Percentiles rank a stretch among this genome's conserved stretches.
phyloP scores from a whole-genome alignment of 768 basidiomycete genomes.

The Pholiota conissans region DNA sequence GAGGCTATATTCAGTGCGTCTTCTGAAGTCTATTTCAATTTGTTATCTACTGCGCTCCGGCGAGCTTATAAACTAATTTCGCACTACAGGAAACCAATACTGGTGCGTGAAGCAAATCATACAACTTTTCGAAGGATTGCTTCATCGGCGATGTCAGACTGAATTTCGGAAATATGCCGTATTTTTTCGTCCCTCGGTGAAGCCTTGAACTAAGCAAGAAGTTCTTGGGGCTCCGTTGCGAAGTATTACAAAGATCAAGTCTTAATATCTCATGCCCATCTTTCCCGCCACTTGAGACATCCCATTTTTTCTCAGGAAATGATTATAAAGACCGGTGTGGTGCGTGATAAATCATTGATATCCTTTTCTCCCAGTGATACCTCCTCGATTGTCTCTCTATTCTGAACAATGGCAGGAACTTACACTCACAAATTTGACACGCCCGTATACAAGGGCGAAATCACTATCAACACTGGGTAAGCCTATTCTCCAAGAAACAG shows the following conservation, averaged over 20 bases:
- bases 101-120: background rate
- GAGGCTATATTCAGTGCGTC: background rate
- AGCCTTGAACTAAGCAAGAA: background rate
- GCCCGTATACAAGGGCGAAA: constrained; percentile 52
- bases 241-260: background rate
- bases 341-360: background rate
- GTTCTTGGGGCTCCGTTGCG: background rate
- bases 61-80: background rate
- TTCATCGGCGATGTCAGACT: too few relatives aligned
- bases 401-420: constrained; percentile 33
- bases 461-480: constrained; percentile 55
- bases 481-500: background rate
- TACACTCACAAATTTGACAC: constrained; percentile 53
- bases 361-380: background rate
- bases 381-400: too few relatives aligned
- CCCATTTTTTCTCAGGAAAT: background rate
- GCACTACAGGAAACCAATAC: background rate
- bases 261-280: background rate
- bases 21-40: too few relatives aligned
- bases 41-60: background rate
- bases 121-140: too few relatives aligned
- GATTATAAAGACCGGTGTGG: background rate
- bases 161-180: too few relatives aligned
- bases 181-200: too few relatives aligned
- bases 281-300: background rate